Base-by-base conservation (phyloP, 2,329 filamentous ascomycete species). In the Sclerotinia subarctica region DNA sequence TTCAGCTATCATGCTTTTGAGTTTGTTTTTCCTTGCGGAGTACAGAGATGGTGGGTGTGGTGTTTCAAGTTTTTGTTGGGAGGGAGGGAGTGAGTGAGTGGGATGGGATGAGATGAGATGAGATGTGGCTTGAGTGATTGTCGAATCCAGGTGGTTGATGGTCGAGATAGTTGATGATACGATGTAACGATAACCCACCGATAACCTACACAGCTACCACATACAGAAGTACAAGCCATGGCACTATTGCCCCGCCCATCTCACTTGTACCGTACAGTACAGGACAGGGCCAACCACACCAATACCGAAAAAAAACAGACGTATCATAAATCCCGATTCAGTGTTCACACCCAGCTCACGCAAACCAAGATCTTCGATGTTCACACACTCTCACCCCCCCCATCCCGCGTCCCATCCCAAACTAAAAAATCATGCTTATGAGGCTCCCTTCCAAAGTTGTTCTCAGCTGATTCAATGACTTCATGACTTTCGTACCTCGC, bases 151-250 rank as follows among this genome's bases (percentile, higher is more conserved):
- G 6, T 7, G 32, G 32, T 35, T 35, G 32, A 35, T 35, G 8
- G 32, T 10, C 6, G 32, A 35, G 32, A 35, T 29, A 5, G 29
- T 29, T 5, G 29, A 29, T 59, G 56, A 59, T 46, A 32, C 51
- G 21, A 53, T 32, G 51, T 53, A 56, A 32, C 53, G n/a, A 56
- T 13, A 56, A n/a, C 53, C 53, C 53, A 56, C 32, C 53, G 32
- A 29, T 19, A 19, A 32, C 26, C 29, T 15, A 54, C 2, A 38
- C 11, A 38, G 35, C 4, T 35, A 35, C 35, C 8, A 21, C 5
- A 26, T 21, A 54, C 26, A n/a, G 6, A 1, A 10, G 35, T 35
- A 35, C 35, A 19, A 35, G 21, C 19, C 19, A 21, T 21, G 17
- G 35, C 35, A 38, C 35, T 38, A 54, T 54, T n/a, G 52, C 29